Conservation (phyloP, 139 green algal species). For the Pycnococcus provasolii region DNA sequence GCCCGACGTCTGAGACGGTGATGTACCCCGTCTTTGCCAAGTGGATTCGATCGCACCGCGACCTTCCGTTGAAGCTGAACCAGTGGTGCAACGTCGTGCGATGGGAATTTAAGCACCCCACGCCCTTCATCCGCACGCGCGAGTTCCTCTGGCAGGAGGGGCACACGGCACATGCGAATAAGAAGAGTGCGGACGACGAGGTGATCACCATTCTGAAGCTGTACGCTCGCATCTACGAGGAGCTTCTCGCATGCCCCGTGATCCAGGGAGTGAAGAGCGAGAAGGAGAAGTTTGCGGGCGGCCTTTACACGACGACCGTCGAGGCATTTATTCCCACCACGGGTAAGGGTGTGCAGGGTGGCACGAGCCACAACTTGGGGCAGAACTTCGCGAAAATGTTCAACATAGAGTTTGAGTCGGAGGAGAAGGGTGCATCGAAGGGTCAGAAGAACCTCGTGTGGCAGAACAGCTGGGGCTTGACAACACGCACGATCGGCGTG, state of each 20-base stretch:
- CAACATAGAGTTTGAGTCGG: constrained; percentile 74
- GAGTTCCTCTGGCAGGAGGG: constrained; percentile 96
- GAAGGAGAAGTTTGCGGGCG: constrained; percentile 97
- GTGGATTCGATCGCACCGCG: constrained; percentile 91
- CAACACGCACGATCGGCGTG: constrained; percentile 89
- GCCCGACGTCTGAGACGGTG: constrained; percentile 90
- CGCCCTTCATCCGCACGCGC: constrained; percentile 88
- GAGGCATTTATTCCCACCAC: constrained; percentile 90
- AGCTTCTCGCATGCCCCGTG: constrained; percentile 90
- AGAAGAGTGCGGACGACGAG: constrained; percentile 79
- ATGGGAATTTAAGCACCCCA: constrained; percentile 99
- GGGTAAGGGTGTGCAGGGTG: constrained; percentile 87
- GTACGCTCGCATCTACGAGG: constrained; percentile 82
- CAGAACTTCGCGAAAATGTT: constrained; percentile 94
- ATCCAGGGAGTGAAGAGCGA: constrained; percentile 75
- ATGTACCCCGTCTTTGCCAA: constrained; percentile 96
- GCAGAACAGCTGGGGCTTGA: constrained; percentile 96
- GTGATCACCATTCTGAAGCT: constrained; percentile 90
- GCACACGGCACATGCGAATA: constrained; percentile 79
- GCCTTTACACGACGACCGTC: constrained; percentile 90
- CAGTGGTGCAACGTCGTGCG: constrained; percentile 97
- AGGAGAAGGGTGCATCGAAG: constrained; percentile 30
- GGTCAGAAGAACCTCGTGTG: constrained; percentile 60
- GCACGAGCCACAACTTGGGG: constrained; percentile 88
- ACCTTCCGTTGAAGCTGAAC: constrained; percentile 94